Conservation (phyloP, 1,284 basidiomycete genomes). For the Cryptococcus sp. region DNA sequence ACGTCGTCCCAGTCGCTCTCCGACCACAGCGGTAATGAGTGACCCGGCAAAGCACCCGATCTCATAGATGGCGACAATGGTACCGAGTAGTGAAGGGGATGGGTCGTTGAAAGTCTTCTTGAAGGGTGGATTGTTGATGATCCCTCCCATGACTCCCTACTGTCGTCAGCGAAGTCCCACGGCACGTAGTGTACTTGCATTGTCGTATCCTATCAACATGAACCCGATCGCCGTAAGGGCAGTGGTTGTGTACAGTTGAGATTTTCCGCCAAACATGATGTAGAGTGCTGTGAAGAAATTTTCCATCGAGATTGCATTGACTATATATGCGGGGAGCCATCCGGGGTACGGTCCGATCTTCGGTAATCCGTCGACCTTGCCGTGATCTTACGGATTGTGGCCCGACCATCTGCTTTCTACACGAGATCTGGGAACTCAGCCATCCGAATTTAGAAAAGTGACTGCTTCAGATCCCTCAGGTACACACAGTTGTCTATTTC, state of each 20-base stretch:
- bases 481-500: no score
- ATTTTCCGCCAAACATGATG: slow-evolving; percentile 2
- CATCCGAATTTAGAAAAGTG: no score
- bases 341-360: neutral
- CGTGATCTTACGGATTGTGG: neutral
- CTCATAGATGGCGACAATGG: slow-evolving; percentile 42
- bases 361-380: neutral
- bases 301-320: neutral
- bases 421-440: no score
- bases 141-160: slow-evolving; percentile 21
- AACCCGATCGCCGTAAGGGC: slow-evolving; percentile 35
- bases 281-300: no score
- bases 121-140: slow-evolving; percentile 28
- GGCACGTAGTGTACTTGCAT: slow-evolving; percentile 9
- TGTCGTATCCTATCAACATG: slow-evolving; percentile 36
- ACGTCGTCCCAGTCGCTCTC: slow-evolving; percentile 33
- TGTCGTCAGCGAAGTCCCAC: neutral
- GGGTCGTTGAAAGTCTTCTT: slow-evolving; percentile 24
- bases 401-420: neutral
- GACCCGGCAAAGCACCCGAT: slow-evolving; percentile 36
- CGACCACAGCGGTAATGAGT: slow-evolving; percentile 30
- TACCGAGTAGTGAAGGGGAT: slow-evolving; percentile 18
- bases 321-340: neutral
- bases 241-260: slow-evolving; percentile 14
- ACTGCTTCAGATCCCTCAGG: neutral